Conservation (phyloP, 345 rosid species). For the Eucalyptus regnans region DNA sequence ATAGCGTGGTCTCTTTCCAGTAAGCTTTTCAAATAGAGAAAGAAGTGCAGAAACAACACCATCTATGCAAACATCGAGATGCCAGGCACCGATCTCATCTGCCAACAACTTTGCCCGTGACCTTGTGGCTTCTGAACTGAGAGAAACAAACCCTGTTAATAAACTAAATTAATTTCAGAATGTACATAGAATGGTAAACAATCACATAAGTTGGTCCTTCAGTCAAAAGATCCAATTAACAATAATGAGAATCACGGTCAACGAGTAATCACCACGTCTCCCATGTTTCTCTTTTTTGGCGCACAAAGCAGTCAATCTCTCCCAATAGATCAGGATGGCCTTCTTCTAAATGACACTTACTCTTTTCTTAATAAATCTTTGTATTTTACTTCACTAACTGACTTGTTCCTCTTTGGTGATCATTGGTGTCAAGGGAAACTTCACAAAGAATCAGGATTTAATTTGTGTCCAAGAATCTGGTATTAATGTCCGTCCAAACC, state of each 20-base stretch:
- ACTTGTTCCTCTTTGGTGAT: background rate
- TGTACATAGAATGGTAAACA: background rate
- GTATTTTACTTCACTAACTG: background rate
- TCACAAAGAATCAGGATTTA: background rate
- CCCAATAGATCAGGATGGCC: background rate
- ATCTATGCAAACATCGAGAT: constrained; percentile 81
- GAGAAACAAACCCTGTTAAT: background rate
- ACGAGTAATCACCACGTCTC: background rate
- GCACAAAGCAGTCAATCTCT: background rate
- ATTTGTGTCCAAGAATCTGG: background rate
- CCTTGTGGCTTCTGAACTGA: constrained; percentile 70
- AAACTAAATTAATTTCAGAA: background rate
- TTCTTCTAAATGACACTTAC: background rate
- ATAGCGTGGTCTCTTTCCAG: constrained; percentile 72
- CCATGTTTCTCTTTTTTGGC: background rate
- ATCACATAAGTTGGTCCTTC: background rate
- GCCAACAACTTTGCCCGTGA: constrained; percentile 69
- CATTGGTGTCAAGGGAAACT: background rate
- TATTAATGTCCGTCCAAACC: background rate
- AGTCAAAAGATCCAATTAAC: background rate
- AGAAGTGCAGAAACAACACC: constrained; percentile 70
- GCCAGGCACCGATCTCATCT: constrained; percentile 92
- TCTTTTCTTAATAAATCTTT: background rate
- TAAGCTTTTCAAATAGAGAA: constrained; percentile 66
- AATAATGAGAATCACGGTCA: background rate